A percentile compares a stretch with the other conserved stretches of the same genome.
phyloP scores from a whole-genome alignment of 164 flowering plant species.

The Echeveria elegans region DNA sequence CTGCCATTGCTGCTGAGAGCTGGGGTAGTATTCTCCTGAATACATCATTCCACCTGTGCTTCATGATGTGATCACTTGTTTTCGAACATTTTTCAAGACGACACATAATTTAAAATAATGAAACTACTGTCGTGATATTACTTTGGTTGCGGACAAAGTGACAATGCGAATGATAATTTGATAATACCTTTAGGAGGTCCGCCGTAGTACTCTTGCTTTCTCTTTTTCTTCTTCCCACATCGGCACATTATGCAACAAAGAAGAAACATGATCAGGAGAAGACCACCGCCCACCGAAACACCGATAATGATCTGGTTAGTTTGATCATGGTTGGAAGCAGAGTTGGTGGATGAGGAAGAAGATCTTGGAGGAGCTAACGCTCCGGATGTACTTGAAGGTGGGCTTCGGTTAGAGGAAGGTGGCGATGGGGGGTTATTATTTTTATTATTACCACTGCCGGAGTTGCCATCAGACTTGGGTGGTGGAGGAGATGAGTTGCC shows the following conservation, averaged over 20 bases:
- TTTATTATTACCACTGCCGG: background rate
- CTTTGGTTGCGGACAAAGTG: too few relatives aligned
- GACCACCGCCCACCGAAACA: constrained; percentile 5
- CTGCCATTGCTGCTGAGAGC: constrained; percentile 1
- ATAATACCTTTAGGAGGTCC: background rate
- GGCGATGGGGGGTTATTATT: constrained; percentile 2
- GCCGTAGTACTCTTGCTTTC: constrained; percentile 11
- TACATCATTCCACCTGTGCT: background rate
- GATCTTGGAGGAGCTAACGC: background rate
- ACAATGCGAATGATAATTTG: too few relatives aligned
- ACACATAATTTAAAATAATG: too few relatives aligned
- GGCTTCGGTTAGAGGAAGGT: constrained; percentile 5
- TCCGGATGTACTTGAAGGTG: constrained; percentile 9
- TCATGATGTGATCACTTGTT: too few relatives aligned
- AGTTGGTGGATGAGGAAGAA: background rate
- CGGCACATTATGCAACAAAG: constrained; percentile 4
- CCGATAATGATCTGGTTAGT: constrained; percentile 4
- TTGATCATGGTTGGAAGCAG: background rate
- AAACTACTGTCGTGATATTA: too few relatives aligned
- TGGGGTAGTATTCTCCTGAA: constrained; percentile 3
- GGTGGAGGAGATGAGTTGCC: constrained; percentile 4
- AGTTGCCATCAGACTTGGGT: background rate
- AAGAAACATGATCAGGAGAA: constrained; percentile 7
- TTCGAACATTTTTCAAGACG: too few relatives aligned
- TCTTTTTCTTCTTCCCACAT: constrained; percentile 10